A percentile compares a stretch with the other conserved stretches of the same genome.
Evolutionary conservation across 2,329 filamentous ascomycete species (phyloP).

Genomic region (Cordyceps fumosorosea): DNA sequence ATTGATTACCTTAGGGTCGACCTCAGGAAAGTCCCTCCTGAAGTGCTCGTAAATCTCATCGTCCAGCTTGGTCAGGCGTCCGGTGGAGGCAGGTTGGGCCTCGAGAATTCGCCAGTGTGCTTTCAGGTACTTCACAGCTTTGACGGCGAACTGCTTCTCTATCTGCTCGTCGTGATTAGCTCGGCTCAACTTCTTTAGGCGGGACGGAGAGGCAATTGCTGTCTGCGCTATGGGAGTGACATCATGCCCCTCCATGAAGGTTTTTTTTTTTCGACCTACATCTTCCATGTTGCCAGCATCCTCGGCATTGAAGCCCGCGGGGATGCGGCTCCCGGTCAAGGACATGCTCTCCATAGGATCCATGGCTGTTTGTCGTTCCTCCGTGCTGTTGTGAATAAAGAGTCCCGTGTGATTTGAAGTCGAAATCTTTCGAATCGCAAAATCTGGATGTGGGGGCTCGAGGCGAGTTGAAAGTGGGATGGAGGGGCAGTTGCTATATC

Average conservation of each 20-base stretch:
- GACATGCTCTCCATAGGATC: conserved; percentile 35
- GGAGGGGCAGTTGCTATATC: conserved; percentile 3
- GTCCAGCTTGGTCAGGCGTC: conserved; percentile 89
- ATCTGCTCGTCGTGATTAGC: conserved; percentile 51
- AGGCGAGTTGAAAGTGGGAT: conserved; percentile 3
- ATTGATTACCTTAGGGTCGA: conserved; percentile 73
- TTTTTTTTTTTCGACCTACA: conserved; percentile 33
- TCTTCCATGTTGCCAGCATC: conserved; percentile 49
- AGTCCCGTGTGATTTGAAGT: neutral
- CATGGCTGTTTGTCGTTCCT: conserved; percentile 21
- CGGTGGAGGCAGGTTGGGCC: conserved; percentile 76
- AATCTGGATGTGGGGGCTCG: conserved; percentile 13
- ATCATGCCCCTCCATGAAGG: neutral
- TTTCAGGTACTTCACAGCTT: conserved; percentile 91
- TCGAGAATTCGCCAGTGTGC: conserved; percentile 97
- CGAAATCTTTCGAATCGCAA: neutral
- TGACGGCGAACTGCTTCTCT: conserved; percentile 98
- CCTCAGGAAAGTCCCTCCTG: conserved; percentile 82
- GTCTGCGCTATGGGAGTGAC: conserved; percentile 4
- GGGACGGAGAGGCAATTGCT: neutral
- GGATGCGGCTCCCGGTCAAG: conserved; percentile 25
- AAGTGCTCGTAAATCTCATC: conserved; percentile 92
- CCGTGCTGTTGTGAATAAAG: neutral
- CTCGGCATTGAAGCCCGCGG: conserved; percentile 55
- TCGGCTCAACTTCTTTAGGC: neutral